phyloP scores from a whole-genome alignment of 345 rosid genomes.

The Citrus medica region DNA sequence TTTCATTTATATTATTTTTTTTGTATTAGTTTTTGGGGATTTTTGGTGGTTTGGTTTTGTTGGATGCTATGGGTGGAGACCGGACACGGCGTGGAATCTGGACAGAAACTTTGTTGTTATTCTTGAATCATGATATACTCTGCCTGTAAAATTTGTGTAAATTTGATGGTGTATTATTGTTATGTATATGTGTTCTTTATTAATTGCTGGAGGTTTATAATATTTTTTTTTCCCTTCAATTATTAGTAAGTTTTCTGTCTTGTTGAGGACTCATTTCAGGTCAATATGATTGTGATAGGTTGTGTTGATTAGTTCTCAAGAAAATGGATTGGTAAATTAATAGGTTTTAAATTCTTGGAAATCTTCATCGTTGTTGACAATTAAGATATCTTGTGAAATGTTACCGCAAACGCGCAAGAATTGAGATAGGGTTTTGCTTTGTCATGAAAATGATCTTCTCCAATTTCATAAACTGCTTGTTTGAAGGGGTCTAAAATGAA shows the following conservation, averaged over 20 bases:
- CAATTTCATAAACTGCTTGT: too few species aligned
- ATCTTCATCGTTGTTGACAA: neutral
- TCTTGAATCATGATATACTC: neutral
- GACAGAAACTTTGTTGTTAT: neutral
- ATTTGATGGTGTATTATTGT: neutral
- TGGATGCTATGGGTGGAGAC: neutral
- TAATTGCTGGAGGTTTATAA: neutral
- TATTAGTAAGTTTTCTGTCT: too few species aligned
- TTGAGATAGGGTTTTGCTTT: neutral
- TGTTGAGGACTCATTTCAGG: neutral
- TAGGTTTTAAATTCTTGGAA: neutral
- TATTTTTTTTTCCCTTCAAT: neutral
- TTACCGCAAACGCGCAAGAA: neutral
- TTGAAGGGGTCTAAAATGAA: too few species aligned
- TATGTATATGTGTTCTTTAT: neutral
- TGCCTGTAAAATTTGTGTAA: constrained; percentile 15
- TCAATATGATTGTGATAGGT: neutral
- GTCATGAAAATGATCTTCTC: neutral
- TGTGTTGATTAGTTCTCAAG: neutral
- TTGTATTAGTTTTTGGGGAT: constrained; percentile 8
- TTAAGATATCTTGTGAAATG: neutral
- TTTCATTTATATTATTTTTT: constrained; percentile 4
- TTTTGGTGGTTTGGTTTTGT: neutral
- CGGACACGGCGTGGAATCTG: constrained; percentile 5
- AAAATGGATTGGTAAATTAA: neutral